These are phyloP conservation scores for Exophiala viscosa DNA, from an alignment of 2,329 filamentous ascomycete genomes.

Conservation along the genomic window DNA sequence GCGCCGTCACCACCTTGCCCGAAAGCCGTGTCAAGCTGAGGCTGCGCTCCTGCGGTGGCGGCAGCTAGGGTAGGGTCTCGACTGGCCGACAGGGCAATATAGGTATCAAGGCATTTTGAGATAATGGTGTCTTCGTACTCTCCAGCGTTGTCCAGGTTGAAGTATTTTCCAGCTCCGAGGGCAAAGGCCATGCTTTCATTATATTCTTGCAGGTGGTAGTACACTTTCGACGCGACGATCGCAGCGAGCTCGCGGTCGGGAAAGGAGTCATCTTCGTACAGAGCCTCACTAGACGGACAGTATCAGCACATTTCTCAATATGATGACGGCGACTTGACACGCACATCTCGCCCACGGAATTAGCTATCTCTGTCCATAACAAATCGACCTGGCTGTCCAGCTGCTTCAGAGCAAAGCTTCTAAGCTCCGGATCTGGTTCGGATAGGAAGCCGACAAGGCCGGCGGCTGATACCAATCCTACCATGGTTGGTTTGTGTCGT, in stretches of 20 bases:
- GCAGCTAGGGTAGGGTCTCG: slow-evolving; percentile 51
- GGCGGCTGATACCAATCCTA: slow-evolving; percentile 87
- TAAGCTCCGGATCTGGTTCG: slow-evolving; percentile 90
- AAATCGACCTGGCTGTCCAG: slow-evolving; percentile 96
- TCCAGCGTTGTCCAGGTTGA: slow-evolving; percentile 83
- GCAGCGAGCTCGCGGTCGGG: slow-evolving; percentile 91
- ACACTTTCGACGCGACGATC: slow-evolving; percentile 93
- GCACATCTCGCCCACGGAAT: slow-evolving; percentile 89
- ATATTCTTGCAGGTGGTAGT: slow-evolving; percentile 98
- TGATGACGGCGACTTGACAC: slow-evolving; percentile 32
- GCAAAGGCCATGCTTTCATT: slow-evolving; percentile 99
- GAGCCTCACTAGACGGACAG: slow-evolving; percentile 67
- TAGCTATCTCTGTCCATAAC: slow-evolving; percentile 95
- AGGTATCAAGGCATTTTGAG: slow-evolving; percentile 96
- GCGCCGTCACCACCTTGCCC: slow-evolving; percentile 62
- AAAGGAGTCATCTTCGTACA: slow-evolving; percentile 95
- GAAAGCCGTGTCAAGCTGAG: slow-evolving; percentile 76
- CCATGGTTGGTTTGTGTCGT: slow-evolving; percentile 56
- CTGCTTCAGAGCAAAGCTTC: slow-evolving; percentile 89
- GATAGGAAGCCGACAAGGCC: slow-evolving; percentile 93
- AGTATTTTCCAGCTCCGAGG: slow-evolving; percentile 87
- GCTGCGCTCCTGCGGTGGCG: slow-evolving; percentile 47
- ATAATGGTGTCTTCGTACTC: slow-evolving; percentile 99
- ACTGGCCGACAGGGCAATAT: slow-evolving; percentile 74
- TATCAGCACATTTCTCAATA: slow-evolving; percentile 19